Evolutionary conservation across 1,284 basidiomycete species (phyloP).

Genomic region (Ustilago nuda): DNA sequence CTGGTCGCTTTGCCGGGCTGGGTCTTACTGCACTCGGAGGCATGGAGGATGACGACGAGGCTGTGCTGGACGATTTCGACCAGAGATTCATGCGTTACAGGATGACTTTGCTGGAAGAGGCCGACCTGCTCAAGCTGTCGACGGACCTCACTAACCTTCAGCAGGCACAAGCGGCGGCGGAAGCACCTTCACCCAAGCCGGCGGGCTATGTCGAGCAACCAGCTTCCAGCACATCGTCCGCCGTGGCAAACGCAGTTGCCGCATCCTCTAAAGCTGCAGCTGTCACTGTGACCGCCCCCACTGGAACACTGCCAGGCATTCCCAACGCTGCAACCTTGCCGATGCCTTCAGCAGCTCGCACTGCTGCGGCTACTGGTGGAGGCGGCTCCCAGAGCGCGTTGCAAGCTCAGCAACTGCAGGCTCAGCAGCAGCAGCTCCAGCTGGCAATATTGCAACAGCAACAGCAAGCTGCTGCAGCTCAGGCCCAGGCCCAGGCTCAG

Average conservation of each 20-base stretch:
- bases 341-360: constrained; percentile 42
- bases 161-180: constrained; percentile 64
- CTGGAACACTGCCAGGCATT: constrained; percentile 34
- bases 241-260: constrained; percentile 24
- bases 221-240: constrained; percentile 16
- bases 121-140: constrained; percentile 65
- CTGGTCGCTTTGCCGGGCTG: constrained; percentile 64
- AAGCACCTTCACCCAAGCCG: constrained; percentile 51
- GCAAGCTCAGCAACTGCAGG: constrained; percentile 41
- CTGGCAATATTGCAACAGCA: constrained; percentile 51
- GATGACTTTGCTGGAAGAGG: constrained; percentile 65
- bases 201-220: constrained; percentile 51
- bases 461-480: constrained; percentile 32
- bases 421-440: constrained; percentile 45
- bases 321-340: constrained; percentile 28
- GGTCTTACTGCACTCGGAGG: constrained; percentile 66
- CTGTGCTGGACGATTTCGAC: constrained; percentile 68
- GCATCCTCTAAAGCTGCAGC: constrained; percentile 25
- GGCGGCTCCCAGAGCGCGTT: constrained; percentile 40
- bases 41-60: constrained; percentile 69
- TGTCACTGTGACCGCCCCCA: constrained; percentile 19
- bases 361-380: constrained; percentile 36
- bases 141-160: constrained; percentile 67
- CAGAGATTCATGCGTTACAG: constrained; percentile 68
- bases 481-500: constrained; percentile 24